A percentile compares a stretch with the other conserved stretches of the same genome.
Conservation (phyloP, 2,329 filamentous ascomycete species). For the Verticillium albo-atrum region DNA sequence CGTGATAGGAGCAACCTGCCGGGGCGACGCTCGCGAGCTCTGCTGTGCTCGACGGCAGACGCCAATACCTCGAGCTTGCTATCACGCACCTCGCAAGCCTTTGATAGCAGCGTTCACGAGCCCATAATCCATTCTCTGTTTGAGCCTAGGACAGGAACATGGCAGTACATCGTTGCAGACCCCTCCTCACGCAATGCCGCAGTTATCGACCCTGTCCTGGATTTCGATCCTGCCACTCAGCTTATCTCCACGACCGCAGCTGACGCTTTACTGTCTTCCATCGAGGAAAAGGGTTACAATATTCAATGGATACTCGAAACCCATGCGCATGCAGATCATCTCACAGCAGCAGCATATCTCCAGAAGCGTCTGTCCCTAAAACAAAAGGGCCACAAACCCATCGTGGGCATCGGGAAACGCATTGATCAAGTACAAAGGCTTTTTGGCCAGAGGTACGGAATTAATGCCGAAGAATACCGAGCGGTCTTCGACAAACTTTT, state of each 20-base stretch:
- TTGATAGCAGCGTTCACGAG: constrained; percentile 10
- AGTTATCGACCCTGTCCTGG: constrained; percentile 59
- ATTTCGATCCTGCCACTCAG: constrained; percentile 42
- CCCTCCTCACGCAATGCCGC: constrained; percentile 40
- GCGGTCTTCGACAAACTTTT: constrained; percentile 49
- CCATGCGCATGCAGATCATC: constrained; percentile 56
- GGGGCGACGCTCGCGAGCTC: too few species aligned
- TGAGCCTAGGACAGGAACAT: constrained; percentile 40
- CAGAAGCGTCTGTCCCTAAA: constrained; percentile 34
- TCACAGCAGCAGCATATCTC: constrained; percentile 56
- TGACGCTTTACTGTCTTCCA: constrained; percentile 41
- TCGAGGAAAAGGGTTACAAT: constrained; percentile 39
- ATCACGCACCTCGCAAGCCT: too few species aligned
- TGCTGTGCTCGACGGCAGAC: too few species aligned
- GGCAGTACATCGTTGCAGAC: constrained; percentile 58
- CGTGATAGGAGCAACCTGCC: too few species aligned
- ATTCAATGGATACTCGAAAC: constrained; percentile 56
- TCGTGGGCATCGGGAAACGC: constrained; percentile 50
- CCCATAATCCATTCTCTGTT: constrained; percentile 34
- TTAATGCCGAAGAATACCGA: constrained; percentile 35
- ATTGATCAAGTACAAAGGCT: constrained; percentile 46
- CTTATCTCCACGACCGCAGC: constrained; percentile 46
- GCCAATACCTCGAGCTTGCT: too few species aligned
- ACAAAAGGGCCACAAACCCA: constrained; percentile 30
- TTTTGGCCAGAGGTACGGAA: constrained; percentile 44